Base-by-base conservation (phyloP, 768 basidiomycete species). In the Tulasnella sp. region DNA sequence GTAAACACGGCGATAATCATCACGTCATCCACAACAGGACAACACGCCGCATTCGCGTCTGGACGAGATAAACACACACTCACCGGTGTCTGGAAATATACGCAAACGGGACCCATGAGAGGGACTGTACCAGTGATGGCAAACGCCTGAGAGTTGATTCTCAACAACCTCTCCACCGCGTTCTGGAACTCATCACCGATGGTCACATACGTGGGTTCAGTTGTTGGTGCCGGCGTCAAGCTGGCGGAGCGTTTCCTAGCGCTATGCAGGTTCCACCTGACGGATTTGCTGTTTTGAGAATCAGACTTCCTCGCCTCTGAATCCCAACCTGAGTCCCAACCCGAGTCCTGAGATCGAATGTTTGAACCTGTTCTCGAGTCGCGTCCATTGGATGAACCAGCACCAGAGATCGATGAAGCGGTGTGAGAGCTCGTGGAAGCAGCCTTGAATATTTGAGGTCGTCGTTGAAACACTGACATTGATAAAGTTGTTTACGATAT, bases 61-160 rank as follows among this genome's bases (percentile, higher is more conserved):
- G 24, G 29, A 42, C 24, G 41, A 15, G 41, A 42, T 33, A 48
- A 34, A 29, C 15, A 27, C 2, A 24, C 20, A 45, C 51, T 22
- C 28, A 53, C 51, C 46, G 34, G n/a, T 32, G 51, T 53, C 29
- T 53, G 51, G 43, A 53, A 53, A 35, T 45, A 53, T 28, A 45
- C 25, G 28, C 31, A 31, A 22, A 53, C 46, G 43, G 51, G 51
- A 31, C 31, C 43, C 28, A 37, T 37, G 22, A 53, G 22, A 33
- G 51, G 51, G 19, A 53, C 32, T 22, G 45, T 53, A 13, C 51
- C 51, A 19, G 51, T 34, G 31, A 53, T 34, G 22, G 51, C 41
- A 37, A 53, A 53, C 42, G 51, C 22, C 27, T 33, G 27, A 22
- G 29, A 10, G 15, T 37, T 45, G 25, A 53, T 48, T 28, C 29